Base-by-base conservation (phyloP, 768 basidiomycete species). In the Rhodosporidiobolus odoratus region DNA sequence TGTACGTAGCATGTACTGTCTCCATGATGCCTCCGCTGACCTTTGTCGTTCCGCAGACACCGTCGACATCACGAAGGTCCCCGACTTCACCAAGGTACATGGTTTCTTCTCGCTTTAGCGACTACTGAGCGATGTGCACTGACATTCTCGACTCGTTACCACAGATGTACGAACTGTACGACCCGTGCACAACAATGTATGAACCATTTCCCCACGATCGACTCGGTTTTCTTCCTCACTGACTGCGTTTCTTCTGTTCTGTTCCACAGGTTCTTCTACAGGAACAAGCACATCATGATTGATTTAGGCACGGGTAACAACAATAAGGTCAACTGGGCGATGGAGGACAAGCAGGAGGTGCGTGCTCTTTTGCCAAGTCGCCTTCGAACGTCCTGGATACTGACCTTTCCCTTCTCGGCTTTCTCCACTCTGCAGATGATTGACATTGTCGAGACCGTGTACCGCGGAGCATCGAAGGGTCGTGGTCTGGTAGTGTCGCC, bases 151-250 rank as follows among this genome's bases (percentile, higher is more conserved):
- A 16, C n/a, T 2, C 25, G 17, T 4, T n/a, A 19, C 35, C 37
- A 9, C 73, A 95, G 93, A 98, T 97, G 95, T 98, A 98, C 80
- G 96, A 98, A 79, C 81, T 97, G 80, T 99, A 98, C 79, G 95
- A 98, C 78, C 88, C 90, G 1, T 96, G 92, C 79, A 95, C 95
- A 15, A 76, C 74, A 35, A 75, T 75, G 74, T 71, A 4, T 43
- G 27, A 6, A 12, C 8, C 27, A 2, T 4, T n/a, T n/a, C 3
- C 10, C 21, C 34, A 45, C 43, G 7, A 45, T 32, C n/a, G 6
- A 1, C 0, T n/a, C 5, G n/a, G 13, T 6, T 25, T 13, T 8
- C n/a, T 37, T 1, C 10, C 43, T 7, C 17, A 23, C 27, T 50
- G n/a, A 19, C 13, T 15, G 32, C 4, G 0, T 15, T 0, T 16